phyloP scores from a whole-genome alignment of 176 grass and related monocot species.

The Luzula sylvatica region DNA sequence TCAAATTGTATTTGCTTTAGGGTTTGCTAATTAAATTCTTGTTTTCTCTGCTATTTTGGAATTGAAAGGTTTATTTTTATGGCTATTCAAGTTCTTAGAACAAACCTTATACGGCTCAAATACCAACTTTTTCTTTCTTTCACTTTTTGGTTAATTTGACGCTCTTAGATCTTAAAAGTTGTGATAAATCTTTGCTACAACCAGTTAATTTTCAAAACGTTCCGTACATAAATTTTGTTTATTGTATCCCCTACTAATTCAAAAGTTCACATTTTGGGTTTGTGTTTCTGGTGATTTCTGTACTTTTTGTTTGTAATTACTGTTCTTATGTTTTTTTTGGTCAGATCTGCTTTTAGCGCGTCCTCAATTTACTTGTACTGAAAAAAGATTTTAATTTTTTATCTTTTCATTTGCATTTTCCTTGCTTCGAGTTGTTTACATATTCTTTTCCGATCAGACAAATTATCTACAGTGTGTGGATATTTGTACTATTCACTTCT shows the following conservation, averaged over 20 bases:
- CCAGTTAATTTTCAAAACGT: neutral
- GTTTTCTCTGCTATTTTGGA: neutral
- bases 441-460: slow-evolving; percentile 4
- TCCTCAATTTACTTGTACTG: too few relatives aligned
- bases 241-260: too few relatives aligned
- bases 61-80: neutral
- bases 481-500: slow-evolving; percentile 10
- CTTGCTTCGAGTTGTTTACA: neutral
- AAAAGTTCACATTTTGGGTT: too few relatives aligned
- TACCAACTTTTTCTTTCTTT: neutral
- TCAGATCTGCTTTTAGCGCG: too few relatives aligned
- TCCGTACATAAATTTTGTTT: neutral
- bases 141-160: neutral
- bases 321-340: too few relatives aligned
- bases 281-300: too few relatives aligned
- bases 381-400: neutral
- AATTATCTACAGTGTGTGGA: slow-evolving; percentile 13
- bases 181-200: neutral
- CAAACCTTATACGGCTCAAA: neutral
- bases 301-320: too few relatives aligned
- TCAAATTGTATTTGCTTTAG: neutral
- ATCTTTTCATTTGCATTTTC: neutral
- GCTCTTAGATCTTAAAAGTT: slow-evolving; percentile 1
- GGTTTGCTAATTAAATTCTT: neutral
- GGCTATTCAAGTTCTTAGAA: neutral